Conservation (phyloP, 2,329 filamentous ascomycete genomes). For the Fusarium incarnatum region DNA sequence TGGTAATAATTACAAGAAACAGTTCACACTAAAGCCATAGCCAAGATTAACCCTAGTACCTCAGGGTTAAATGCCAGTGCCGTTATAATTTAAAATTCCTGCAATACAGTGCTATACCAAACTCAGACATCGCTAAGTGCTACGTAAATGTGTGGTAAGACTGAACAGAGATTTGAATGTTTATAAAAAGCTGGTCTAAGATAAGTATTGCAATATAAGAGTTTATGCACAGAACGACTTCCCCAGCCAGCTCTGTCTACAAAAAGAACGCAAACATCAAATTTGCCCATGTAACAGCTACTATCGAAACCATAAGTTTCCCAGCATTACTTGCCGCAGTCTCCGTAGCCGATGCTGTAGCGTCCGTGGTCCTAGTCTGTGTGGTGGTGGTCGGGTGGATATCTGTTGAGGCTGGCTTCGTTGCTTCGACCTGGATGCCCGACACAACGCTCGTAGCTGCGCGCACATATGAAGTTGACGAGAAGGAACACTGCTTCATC, state of each 20-base stretch:
- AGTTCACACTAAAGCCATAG: too few relatives aligned
- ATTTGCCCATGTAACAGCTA: not conserved
- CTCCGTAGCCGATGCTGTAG: not conserved
- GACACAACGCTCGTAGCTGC: slow-evolving; percentile 10
- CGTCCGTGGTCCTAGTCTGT: not conserved
- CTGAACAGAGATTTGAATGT: too few relatives aligned
- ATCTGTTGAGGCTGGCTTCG: not conserved
- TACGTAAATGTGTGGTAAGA: too few relatives aligned
- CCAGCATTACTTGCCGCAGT: not conserved
- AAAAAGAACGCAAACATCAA: not conserved
- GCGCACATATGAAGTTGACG: not conserved
- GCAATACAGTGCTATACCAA: too few relatives aligned
- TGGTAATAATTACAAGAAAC: too few relatives aligned
- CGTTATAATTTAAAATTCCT: too few relatives aligned
- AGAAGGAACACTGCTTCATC: slow-evolving; percentile 4
- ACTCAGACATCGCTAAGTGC: too few relatives aligned
- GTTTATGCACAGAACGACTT: rapidly evolving
- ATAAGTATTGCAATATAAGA: too few relatives aligned
- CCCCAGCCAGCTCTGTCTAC: too few relatives aligned
- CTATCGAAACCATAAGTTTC: not conserved
- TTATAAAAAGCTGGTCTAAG: too few relatives aligned
- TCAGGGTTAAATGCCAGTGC: too few relatives aligned
- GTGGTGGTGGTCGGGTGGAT: not conserved
- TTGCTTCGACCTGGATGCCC: slow-evolving; percentile 1
- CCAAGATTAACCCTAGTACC: too few relatives aligned